Evolutionary conservation across 2,329 filamentous ascomycete genomes (phyloP), one percentile per base, ranked within the genome.

Genomic region (Calonectria pteridis): DNA sequence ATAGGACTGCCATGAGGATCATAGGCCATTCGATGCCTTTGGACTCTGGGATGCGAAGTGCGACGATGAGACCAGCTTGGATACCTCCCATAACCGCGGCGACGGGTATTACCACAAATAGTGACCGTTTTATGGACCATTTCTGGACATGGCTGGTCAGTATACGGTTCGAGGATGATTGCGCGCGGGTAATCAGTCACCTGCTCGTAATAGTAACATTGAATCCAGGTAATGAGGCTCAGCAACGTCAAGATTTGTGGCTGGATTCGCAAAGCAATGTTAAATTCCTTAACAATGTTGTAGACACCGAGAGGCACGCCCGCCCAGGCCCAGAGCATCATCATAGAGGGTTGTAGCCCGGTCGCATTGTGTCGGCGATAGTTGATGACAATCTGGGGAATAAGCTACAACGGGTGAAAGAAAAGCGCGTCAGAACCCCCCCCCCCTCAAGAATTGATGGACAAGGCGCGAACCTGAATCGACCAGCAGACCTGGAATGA

Each of bases 311-410:
- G 85, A 0, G 92, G 92, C 0, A 94, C 90, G 0, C 93, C 93
- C 1, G 93, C 93, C 84, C 88, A 90, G 0, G 91, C 91, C 89
- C 93, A 94, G 2, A 94, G 86, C 81, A 94, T 89, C 92, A 94
- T 94, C 92, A 94, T 94, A 0, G 91, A 90, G 0, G 90, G 88
- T 64, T 94, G 92, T 0, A 94, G 86, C 0, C 92, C 93, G 0
- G 86, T 89, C 1, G 92, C 92, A 84, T 93, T 88, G 81, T 94
- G 92, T 1, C 92, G 87, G 6, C 89, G 88, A 78, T 92, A 91
- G 78, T 94, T 94, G 78, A 93, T 89, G 40, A 92, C 82, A 63
- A 94, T 93, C 80, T 94, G 93, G 0, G 93, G 93, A 31, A 94
- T 89, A 31, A 94, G 86, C 88, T 94, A 75, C 0, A 26, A 18